phyloP scores from a whole-genome alignment of 345 rosid species.

The Bretschneidera sinensis region DNA sequence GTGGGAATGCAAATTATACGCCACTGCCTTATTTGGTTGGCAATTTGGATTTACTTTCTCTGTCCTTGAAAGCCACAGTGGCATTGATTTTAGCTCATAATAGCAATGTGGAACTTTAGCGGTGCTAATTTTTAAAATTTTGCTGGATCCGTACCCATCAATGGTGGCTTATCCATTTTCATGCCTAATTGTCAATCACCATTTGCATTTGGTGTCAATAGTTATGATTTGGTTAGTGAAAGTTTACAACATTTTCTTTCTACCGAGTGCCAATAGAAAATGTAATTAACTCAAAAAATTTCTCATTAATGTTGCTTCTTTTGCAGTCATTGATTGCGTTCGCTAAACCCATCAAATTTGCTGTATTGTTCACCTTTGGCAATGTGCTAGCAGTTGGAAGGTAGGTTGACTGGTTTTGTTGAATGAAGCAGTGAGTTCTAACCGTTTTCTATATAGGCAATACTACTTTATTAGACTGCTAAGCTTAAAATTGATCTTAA shows the following conservation, averaged over 20 bases:
- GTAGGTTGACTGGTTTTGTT: conserved; percentile 29
- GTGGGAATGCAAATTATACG: no score
- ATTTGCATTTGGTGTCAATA: no score
- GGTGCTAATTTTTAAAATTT: neutral
- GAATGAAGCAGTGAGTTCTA: neutral
- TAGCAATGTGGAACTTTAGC: neutral
- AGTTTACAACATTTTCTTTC: neutral
- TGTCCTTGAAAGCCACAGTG: neutral
- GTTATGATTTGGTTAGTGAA: no score
- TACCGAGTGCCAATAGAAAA: neutral
- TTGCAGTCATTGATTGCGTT: conserved; percentile 84
- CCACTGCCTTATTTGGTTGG: neutral
- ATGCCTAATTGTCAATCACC: neutral
- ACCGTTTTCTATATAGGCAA: neutral
- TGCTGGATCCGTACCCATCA: neutral
- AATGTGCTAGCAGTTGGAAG: conserved; percentile 91
- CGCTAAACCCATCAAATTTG: conserved; percentile 74
- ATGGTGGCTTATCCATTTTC: neutral
- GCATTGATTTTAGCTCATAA: neutral
- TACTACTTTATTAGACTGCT: neutral
- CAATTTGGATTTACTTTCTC: neutral
- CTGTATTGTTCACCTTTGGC: conserved; percentile 84
- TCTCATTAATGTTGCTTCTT: conserved; percentile 15
- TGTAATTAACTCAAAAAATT: neutral
- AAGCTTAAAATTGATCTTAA: no score